Evolutionary conservation across 179 eudicot species (phyloP), one percentile per base, ranked within the genome.

Genomic region (Silene coronaria): DNA sequence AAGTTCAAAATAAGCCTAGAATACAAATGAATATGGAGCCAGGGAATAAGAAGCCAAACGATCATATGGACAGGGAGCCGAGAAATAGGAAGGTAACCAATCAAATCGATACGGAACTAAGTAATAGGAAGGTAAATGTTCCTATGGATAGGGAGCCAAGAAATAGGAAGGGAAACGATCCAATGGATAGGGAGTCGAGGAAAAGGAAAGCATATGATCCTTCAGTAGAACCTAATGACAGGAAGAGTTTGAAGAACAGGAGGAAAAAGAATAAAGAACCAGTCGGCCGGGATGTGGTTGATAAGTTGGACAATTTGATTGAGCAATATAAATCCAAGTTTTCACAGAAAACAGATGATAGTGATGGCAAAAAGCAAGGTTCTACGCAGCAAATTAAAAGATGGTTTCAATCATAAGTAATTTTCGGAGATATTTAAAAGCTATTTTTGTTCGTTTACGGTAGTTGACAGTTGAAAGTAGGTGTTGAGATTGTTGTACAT

Each of bases 311-410:
- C 62, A 64, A 65, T 82, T 83, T 92, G 59, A 87, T 91, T 45
- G 94, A 91, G 74, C 83, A 86, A 70, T 94, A 94, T 73, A 81
- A 78, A 79, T 71, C 86, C 36, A 92, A 90, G 82, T 92, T 89
- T 83, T 84, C 91, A 0, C 87, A 80, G 68, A 76, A 78, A 48
- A 78, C 89, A 9, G 81, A 71, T 62, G 84, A 84, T 83, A 45
- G 62, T 46, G 86, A 81, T 53, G 88, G 80, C n/a, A 86, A 82
- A 68, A 85, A 84, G 78, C 93, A 88, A 83, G 89, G 87, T 67
- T 77, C 90, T 8, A 82, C 79, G 80, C 91, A 83, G 77, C 91
- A 82, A 83, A 87, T 89, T 30, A 86, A 79, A 71, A 88, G 95
- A 84, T 92, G 99, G 99, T 95, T 90, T 68, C 91, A 93, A 64